Evolutionary conservation across 2,329 filamentous ascomycete genomes (phyloP), one percentile per base, ranked within the genome.

Genomic region (Talaromyces piceae): DNA sequence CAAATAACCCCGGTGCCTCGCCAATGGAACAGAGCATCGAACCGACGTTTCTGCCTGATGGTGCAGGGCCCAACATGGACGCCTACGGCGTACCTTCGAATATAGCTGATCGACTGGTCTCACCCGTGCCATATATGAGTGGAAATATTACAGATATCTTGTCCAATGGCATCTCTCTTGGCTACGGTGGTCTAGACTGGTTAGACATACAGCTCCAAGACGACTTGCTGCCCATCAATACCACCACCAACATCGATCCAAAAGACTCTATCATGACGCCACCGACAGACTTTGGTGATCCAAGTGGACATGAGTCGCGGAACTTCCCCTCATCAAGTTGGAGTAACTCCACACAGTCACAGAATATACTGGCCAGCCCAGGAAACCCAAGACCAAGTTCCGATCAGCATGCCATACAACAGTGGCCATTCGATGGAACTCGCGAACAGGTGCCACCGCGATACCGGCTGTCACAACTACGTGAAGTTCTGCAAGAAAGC

Each of bases 191-290:
- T 2, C 11, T 45, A 9, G 48, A 50, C 41, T 50, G 48, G 48
- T 39, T 50, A 23, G 48, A 50, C 12, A 45, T 50, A 31, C 41
- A 50, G 16, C 48, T 50, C 31, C 48, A 50, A 45, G 48, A 50
- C 1, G 16, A 41, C 18, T 41, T 41, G 37, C 20, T n/a, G 5
- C 37, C 18, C 20, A 5, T 12, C 18, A 41, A 41, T 13, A 23
- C 18, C 5, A 20, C 3, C 13, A 41, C 16, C 7, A 23, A 12
- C 37, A 23, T 20, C 13, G 18, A 41, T 23, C 23, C 37, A 11
- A 41, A 41, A 9, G 18, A 41, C 9, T 20, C 18, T 9, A 23
- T 41, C 5, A 41, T 41, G 20, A 41, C 37, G 23, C 37, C 37
- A 41, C 18, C 37, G 18, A 41, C 37, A 23, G 20, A 23, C 16